Conservation (phyloP, 441 rosid species). For the Viola pubescens region DNA sequence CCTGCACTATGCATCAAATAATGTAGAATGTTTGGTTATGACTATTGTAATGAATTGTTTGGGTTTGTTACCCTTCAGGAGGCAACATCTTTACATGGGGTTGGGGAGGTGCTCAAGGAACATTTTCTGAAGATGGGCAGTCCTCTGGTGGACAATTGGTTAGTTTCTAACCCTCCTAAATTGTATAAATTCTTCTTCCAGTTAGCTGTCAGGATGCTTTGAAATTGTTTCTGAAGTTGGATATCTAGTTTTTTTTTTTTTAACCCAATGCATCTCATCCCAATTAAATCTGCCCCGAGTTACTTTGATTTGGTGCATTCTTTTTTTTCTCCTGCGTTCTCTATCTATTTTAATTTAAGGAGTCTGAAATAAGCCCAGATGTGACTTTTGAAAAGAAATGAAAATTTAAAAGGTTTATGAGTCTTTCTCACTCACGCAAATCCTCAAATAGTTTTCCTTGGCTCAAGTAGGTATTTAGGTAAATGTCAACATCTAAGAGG, state of each 20-base stretch:
- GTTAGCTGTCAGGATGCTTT: background rate
- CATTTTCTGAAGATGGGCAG: conserved; percentile 70
- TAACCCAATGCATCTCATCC: background rate
- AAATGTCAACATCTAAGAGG: too few relatives aligned
- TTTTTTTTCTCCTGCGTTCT: too few relatives aligned
- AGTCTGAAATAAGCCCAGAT: too few relatives aligned
- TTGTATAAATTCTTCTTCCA: background rate
- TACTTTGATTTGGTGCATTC: too few relatives aligned
- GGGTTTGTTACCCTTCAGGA: conserved; percentile 32
- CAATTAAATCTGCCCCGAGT: background rate
- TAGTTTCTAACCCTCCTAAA: conserved; percentile 19
- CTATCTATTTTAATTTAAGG: too few relatives aligned
- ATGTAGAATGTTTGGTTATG: background rate
- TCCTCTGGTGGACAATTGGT: conserved; percentile 93
- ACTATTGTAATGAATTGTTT: too few relatives aligned
- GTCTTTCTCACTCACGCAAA: too few relatives aligned
- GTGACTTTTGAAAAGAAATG: too few relatives aligned
- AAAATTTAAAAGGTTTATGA: too few relatives aligned
- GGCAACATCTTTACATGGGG: conserved; percentile 76
- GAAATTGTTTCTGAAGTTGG: background rate
- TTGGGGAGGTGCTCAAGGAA: conserved; percentile 84
- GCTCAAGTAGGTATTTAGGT: too few relatives aligned
- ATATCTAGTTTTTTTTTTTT: too few relatives aligned
- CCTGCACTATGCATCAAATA: background rate
- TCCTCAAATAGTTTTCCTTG: too few relatives aligned